Base-by-base conservation (phyloP, 2,329 filamentous ascomycete species). In the Cercospora nicotianae region DNA sequence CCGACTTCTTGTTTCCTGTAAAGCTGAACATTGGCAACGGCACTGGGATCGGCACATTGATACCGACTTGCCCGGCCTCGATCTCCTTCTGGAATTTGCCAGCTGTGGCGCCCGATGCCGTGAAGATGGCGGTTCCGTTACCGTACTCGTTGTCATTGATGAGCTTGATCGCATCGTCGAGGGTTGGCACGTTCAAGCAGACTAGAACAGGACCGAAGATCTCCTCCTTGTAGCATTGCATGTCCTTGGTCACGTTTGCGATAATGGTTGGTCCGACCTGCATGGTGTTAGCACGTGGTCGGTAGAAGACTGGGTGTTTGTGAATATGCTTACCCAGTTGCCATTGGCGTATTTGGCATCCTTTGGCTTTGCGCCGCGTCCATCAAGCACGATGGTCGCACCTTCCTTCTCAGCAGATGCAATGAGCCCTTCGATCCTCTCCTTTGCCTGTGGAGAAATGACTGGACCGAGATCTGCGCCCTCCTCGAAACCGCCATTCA, bases 101-200 rank as follows among this genome's bases (percentile, higher is more conserved):
- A 48, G 92, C 92, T 13, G 91, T 93, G 6, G 91, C 84, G 23
- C 92, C 92, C 20, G 88, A 91, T 71, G 87, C 86, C 13, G 92
- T 95, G 83, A 95, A 95, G 83, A 95, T 92, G 75, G 92, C 91
- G 10, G 89, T 89, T 72, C 92, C 92, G 83, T 95, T 95, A 73
- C 92, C 92, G 79, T 95, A 95, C 80, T 93, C 90, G 81, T 95
- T 95, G 69, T 82, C 84, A 83, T 95, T 95, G 84, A 95, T 94
- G 71, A 94, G 83, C 33, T 91, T 87, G 74, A 95, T 89, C 42
- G 91, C 92, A 63, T 93, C 91, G 76, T 94, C 90, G 65, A 94
- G 86, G 5, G 90, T 92, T 51, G 90, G 87, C 18, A 91, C 90
- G 75, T 92, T 91, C 70, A 95, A 83, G 82, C 91, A 93, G 66